A percentile compares a stretch with the other conserved stretches of the same genome.
phyloP scores from a whole-genome alignment of 2,329 filamentous ascomycete species.

The Neurospora crassa region DNA sequence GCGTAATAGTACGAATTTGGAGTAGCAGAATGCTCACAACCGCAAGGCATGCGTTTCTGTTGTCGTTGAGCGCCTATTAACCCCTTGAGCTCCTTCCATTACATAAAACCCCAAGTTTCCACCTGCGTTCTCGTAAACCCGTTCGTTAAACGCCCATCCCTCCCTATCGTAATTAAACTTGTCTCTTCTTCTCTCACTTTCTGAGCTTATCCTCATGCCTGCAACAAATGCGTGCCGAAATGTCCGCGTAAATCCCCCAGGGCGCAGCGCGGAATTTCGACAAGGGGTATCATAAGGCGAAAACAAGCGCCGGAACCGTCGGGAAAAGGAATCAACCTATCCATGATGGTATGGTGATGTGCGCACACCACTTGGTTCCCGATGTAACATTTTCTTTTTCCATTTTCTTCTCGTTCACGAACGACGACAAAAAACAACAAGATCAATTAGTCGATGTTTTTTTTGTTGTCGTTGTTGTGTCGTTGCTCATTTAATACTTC shows the following conservation, averaged over 20 bases:
- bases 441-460: background rate
- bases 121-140: background rate
- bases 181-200: background rate
- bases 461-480: background rate
- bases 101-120: background rate
- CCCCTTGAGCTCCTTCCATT: background rate
- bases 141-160: background rate
- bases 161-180: background rate
- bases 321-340: background rate
- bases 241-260: background rate
- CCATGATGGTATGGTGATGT: background rate
- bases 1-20: background rate
- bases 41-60: background rate
- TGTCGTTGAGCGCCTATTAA: background rate
- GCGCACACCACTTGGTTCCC: background rate
- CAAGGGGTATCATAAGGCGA: background rate
- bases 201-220: background rate
- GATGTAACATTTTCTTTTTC: background rate
- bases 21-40: background rate
- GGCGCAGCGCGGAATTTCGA: background rate
- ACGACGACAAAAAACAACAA: background rate
- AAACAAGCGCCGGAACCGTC: background rate
- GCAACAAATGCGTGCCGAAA: background rate
- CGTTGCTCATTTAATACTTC: constrained; percentile 55
- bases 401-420: background rate